phyloP scores from a whole-genome alignment of 31 red algal species.

The Asparagopsis taxiformis region DNA sequence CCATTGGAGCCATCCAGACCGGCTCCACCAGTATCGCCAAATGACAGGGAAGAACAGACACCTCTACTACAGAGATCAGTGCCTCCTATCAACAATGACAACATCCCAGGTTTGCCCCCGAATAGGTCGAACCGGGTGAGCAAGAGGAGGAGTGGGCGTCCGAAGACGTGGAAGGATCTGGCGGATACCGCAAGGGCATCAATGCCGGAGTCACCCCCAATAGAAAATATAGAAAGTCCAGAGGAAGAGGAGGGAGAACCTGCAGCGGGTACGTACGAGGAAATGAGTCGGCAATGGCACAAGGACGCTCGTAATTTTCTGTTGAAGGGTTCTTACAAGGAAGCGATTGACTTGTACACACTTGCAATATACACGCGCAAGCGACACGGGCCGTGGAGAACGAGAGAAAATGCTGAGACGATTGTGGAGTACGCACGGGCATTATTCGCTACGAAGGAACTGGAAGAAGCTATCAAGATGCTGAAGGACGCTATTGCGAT shows the following conservation, averaged over 20 bases:
- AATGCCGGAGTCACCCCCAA: slow-evolving; percentile 47
- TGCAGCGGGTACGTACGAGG: slow-evolving; percentile 44
- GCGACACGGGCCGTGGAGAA: slow-evolving; percentile 67
- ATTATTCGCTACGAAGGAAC: slow-evolving; percentile 47
- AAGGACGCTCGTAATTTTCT: slow-evolving; percentile 47
- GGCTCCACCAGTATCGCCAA: neutral
- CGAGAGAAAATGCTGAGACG: slow-evolving; percentile 58
- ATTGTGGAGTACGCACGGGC: slow-evolving; percentile 67
- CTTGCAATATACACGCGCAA: slow-evolving; percentile 77
- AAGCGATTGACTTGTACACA: slow-evolving; percentile 73
- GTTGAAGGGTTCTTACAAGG: slow-evolving; percentile 21
- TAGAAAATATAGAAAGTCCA: slow-evolving; percentile 1
- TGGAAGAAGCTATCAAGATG: slow-evolving; percentile 29
- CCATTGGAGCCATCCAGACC: slow-evolving; percentile 21
- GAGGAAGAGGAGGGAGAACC: slow-evolving; percentile 27
- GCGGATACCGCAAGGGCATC: slow-evolving; percentile 40
- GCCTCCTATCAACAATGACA: neutral
- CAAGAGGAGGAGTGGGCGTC: slow-evolving; percentile 1
- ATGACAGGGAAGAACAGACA: neutral
- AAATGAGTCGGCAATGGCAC: slow-evolving; percentile 60
- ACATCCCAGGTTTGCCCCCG: neutral
- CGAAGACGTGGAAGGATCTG: slow-evolving; percentile 54
- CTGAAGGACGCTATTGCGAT: slow-evolving; percentile 62
- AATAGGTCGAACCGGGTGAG: neutral
- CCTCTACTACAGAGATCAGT: neutral